A percentile compares a stretch with the other conserved stretches of the same genome.
phyloP scores from a whole-genome alignment of 371 early-diverging fungal species.

The Mucor piriformis region DNA sequence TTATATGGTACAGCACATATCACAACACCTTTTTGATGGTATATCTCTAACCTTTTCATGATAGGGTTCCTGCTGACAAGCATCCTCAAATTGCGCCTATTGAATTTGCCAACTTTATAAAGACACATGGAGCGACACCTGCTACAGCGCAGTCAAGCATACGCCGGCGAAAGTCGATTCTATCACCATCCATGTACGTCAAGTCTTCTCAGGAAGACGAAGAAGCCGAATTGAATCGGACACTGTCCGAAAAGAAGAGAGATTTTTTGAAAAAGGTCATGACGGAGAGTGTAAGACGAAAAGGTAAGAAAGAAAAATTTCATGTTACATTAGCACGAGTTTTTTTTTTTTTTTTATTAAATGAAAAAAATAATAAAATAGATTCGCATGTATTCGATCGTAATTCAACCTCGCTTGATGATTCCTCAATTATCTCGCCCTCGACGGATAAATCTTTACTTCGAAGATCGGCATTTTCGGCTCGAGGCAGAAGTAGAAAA shows the following conservation, averaged over 20 bases:
- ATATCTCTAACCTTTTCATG: not conserved
- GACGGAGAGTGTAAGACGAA: conserved; percentile 4
- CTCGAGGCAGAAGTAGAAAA: conserved; percentile 26
- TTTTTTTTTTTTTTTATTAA: not conserved
- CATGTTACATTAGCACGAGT: too few relatives aligned
- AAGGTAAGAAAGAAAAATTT: too few relatives aligned
- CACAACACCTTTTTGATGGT: too few relatives aligned
- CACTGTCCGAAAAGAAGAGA: conserved; percentile 18
- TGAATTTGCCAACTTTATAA: conserved; percentile 40
- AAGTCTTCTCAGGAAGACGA: conserved; percentile 1
- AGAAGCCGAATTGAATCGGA: conserved; percentile 7
- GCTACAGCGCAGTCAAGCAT: conserved; percentile 19
- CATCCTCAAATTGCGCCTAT: conserved; percentile 42
- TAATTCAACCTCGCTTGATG: conserved; percentile 21
- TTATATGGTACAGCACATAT: conserved; percentile 34
- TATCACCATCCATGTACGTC: conserved; percentile 28
- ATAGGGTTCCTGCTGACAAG: conserved; percentile 40
- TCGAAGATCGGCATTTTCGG: conserved; percentile 35
- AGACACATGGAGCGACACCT: conserved; percentile 29
- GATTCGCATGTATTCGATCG: conserved; percentile 23
- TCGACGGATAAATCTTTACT: conserved; percentile 20
- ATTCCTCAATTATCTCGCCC: conserved; percentile 23
- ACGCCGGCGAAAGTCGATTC: conserved; percentile 26
- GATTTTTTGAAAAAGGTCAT: conserved; percentile 11
- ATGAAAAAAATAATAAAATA: too few relatives aligned